Evolutionary conservation across 306 rosid species (phyloP), one percentile per base, ranked within the genome.

Genomic region (Acmispon strigosus): DNA sequence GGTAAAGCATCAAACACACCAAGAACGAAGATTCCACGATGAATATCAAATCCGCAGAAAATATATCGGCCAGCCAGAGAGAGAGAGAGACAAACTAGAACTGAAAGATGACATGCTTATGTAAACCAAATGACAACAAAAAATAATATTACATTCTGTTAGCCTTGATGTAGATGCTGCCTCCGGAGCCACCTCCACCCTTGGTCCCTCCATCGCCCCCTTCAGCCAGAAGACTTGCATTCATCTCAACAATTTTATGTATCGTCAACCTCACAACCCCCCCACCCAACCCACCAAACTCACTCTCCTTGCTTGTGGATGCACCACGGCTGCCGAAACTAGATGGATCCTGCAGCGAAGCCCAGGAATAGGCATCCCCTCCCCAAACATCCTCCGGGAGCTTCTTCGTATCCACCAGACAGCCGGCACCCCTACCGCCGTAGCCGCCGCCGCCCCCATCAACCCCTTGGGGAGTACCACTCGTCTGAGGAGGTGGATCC

Each of bases 151-250:
- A 95, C 99, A 95, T 91, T 86, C 86, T 91, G 70, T 73, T 63
- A 78, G 91, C 99, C 76, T 70, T 84, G 94, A 95, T 89, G 85
- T 83, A 84, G 84, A 91, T 82, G 73, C 99, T 91, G 83, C 99
- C 99, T 61, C 96, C 99, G 13, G 99, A 95, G 76, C 99, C 99
- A 61, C 99, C 99, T 43, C 99, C 99, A 11, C 99, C 99, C 59
- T 81, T 84, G 44, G 75, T 43, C 58, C 97, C 99, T 53, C 92
- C 99, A 66, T 79, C 81, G 11, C 88, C 97, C 14, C 99, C 99
- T 24, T 95, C 96, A 16, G 91, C 99, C 80, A 89, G 82, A 81
- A 89, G 70, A 72, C 42, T 71, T 1, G 96, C 99, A 71, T 95
- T 88, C 87, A 91, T 80, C 84, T 78, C 86, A 57, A 95, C 88